Evolutionary conservation across 163 green algal genomes (phyloP), one percentile per base, ranked within the genome.

Genomic region (Scenedesmus sp.): DNA sequence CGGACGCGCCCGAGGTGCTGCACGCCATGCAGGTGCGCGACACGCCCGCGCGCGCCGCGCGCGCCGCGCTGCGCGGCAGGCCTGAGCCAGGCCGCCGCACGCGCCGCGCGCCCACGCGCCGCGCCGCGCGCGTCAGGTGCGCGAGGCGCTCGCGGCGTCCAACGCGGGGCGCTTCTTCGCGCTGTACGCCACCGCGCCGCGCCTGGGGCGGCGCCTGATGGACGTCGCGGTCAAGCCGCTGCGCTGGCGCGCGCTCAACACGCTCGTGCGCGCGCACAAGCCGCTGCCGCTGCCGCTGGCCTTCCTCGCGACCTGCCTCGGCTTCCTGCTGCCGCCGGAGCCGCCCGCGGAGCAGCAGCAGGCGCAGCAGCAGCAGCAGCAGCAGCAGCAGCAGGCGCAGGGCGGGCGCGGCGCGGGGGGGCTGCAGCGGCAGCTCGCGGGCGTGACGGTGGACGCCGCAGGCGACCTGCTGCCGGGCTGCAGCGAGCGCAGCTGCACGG

Each of bases 171-270:
- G 42, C n/a, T 95, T 97, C 74, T 97, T 95, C 77, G 18, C 60
- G n/a, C 86, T 97, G n/a, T 98, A 97, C 75, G 63, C 67, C 2
- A 42, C 31, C 0, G 91, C 93, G 4, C 93, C 95, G 14, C 81
- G 86, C 31, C 85, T 98, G 17, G 86, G 87, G 11, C 80, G 91
- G 2, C 89, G 89, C 1, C 87, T 98, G 28, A 90, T 98, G 84
- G 95, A 97, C 77, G 72, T 92, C 44, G 70, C 69, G 6, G 69
- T 92, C 14, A 81, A 87, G 45, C 75, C 56, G 22, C 65, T 96
- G 64, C 80, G 92, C 28, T 93, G 76, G 81, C 79, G 77, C n/a
- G 87, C 85, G 18, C 84, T 98, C 34, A 89, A 91, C 56, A 70
- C 83, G 2, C 58, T 96, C 47, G 83, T 91, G 60, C 89, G 87